phyloP scores from a whole-genome alignment of 1,139 yeast genomes.

The Magnusiomyces paraingens region DNA sequence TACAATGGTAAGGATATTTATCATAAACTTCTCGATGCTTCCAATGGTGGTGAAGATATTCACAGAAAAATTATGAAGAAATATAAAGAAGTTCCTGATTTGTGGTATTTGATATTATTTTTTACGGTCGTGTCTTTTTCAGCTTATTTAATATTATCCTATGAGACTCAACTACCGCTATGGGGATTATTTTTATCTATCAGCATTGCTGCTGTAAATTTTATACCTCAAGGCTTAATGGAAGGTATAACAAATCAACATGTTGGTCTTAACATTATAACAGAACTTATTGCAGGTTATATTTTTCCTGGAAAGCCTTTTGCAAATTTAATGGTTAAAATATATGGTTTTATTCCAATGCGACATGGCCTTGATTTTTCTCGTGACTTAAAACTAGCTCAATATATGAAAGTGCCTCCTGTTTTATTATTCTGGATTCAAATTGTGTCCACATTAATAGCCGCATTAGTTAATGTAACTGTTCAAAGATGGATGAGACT shows the following conservation, averaged over 20 bases:
- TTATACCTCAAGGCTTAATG: constrained; percentile 43
- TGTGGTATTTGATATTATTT: constrained; percentile 29
- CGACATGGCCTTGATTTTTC: constrained; percentile 45
- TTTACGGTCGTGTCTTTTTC: constrained; percentile 40
- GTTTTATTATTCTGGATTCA: constrained; percentile 42
- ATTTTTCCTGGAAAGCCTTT: constrained; percentile 46
- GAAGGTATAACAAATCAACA: constrained; percentile 42
- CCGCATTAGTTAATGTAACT: constrained; percentile 31
- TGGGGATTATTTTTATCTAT: constrained; percentile 47
- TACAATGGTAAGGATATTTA: constrained; percentile 39
- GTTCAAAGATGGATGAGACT: constrained; percentile 40
- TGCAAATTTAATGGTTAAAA: constrained; percentile 44
- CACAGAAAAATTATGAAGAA: constrained; percentile 46
- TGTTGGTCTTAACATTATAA: constrained; percentile 45
- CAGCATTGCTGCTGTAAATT: constrained; percentile 39
- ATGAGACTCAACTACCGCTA: constrained; percentile 41
- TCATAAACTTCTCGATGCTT: constrained; percentile 9
- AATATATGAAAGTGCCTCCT: constrained; percentile 35
- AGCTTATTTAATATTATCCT: constrained; percentile 34
- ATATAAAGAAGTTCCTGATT: constrained; percentile 43
- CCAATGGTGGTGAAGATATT: constrained; percentile 15
- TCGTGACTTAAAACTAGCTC: constrained; percentile 44
- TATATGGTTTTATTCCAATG: constrained; percentile 44
- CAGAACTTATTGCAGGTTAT: constrained; percentile 46
- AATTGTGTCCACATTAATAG: constrained; percentile 33